These are phyloP conservation scores for Akanthomyces lecanii DNA, from an alignment of 2,329 filamentous ascomycete genomes.

Conservation along the genomic window DNA sequence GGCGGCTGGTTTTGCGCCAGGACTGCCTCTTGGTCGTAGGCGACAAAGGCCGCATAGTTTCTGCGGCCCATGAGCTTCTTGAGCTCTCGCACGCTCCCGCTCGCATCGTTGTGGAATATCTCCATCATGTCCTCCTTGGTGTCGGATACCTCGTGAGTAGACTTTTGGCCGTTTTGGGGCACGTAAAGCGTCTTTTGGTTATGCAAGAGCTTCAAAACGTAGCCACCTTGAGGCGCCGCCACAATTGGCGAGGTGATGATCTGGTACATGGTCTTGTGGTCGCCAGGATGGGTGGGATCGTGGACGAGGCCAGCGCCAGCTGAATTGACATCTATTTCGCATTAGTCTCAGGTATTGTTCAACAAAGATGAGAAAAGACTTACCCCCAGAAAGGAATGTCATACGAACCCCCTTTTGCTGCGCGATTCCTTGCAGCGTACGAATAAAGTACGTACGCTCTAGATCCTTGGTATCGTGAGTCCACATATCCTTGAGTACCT, in stretches of 20 bases:
- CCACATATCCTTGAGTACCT: conserved; percentile 95
- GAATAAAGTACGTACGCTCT: conserved; percentile 92
- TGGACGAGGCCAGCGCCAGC: conserved; percentile 91
- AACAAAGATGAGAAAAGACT: conserved; percentile 25
- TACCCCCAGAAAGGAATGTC: conserved; percentile 90
- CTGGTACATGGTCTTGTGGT: conserved; percentile 99
- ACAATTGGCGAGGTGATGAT: conserved; percentile 91
- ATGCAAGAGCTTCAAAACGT: conserved; percentile 92
- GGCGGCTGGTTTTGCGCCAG: conserved; percentile 32
- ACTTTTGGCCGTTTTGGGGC: conserved; percentile 77
- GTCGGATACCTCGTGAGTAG: conserved; percentile 71
- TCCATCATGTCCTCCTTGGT: conserved; percentile 99
- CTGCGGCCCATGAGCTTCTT: conserved; percentile 90
- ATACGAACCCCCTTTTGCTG: conserved; percentile 94
- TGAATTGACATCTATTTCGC: conserved; percentile 67
- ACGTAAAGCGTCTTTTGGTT: conserved; percentile 90
- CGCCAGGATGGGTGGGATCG: conserved; percentile 82
- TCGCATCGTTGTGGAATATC: conserved; percentile 93
- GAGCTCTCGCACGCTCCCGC: conserved; percentile 74
- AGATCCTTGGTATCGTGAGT: conserved; percentile 97
- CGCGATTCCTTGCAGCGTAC: conserved; percentile 89
- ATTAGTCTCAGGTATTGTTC: background rate
- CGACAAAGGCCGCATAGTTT: conserved; percentile 91
- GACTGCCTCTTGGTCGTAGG: conserved; percentile 82
- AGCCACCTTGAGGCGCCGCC: conserved; percentile 76